Base-by-base conservation (phyloP, 805 yeast genomes). In the Hanseniaspora guilliermondii region DNA sequence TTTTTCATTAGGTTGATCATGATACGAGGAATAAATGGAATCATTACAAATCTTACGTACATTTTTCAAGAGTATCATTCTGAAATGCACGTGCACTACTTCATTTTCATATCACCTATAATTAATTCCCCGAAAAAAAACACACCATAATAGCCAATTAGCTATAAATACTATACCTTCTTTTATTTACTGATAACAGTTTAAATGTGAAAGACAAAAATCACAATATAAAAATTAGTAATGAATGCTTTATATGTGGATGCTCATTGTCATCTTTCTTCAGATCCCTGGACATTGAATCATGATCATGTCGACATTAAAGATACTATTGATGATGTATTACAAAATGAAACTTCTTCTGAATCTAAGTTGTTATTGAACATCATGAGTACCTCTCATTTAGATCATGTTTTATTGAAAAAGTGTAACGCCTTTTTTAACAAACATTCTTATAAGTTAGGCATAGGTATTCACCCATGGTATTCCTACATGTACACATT, bases 381-480 rank as follows among this genome's bases (percentile, higher is more conserved):
- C 53, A 59, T 77, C 32, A 78, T 78, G 83, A 71, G 79, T 17
- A 74, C 78, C 1, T 30, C 33, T 30, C 33, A 30, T 11, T 30
- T 30, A 14, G 33, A 30, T 30, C 33, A 30, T 30, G 14, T 30
- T 30, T 55, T 65, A 53, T 67, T 58, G 16, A 22, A 55, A 9
- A 36, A 68, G 17, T 57, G 49, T 24, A 25, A 56, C 24, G 46
- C 58, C 24, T 55, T 66, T 22, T 3, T 16, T 47, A 3, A 57
- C 75, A 1, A 25, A 25, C 5, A 12, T 17, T 4, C 17, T 44
- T 47, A 53, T 21, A 63, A 69, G 8, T 77, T 83, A 0, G 76
- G 77, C 39, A 76, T 78, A 62, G 95, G 97, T 0, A 70, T 87
- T 1, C 98, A 91, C 66, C 98, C 98, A 0, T 91, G 97, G 97